phyloP scores from a whole-genome alignment of 371 early-diverging fungal species.

The Mortierella sp. region DNA sequence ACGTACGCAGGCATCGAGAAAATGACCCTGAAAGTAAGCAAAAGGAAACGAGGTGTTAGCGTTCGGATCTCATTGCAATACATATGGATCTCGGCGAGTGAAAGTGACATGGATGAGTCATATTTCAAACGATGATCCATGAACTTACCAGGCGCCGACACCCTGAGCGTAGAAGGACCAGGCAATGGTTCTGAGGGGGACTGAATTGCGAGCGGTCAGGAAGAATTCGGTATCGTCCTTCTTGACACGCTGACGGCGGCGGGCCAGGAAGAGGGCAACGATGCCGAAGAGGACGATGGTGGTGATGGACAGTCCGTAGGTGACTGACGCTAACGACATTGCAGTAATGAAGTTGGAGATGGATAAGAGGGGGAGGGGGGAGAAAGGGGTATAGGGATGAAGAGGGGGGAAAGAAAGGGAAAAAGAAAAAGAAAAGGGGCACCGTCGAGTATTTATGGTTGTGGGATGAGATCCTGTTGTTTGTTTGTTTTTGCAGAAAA shows the following conservation, averaged over 20 bases:
- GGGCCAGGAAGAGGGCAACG: slow-evolving; percentile 48
- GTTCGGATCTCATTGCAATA: background rate
- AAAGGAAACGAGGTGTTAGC: background rate
- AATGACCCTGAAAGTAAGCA: slow-evolving; percentile 29
- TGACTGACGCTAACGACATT: slow-evolving; percentile 48
- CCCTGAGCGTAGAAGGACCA: slow-evolving; percentile 51
- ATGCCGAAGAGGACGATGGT: slow-evolving; percentile 55
- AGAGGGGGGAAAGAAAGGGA: background rate
- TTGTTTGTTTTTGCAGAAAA: background rate
- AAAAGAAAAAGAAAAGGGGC: background rate
- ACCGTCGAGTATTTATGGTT: background rate
- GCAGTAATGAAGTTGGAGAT: slow-evolving; percentile 3
- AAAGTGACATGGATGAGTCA: background rate
- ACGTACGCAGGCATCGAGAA: slow-evolving; percentile 60
- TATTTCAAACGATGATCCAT: background rate
- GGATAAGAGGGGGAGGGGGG: background rate
- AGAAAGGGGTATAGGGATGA: background rate
- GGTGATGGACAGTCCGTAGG: slow-evolving; percentile 51
- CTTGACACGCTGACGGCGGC: slow-evolving; percentile 29
- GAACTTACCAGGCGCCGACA: slow-evolving; percentile 48
- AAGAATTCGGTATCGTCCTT: slow-evolving; percentile 64
- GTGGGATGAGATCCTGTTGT: background rate
- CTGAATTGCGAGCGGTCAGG: slow-evolving; percentile 59
- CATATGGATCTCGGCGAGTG: background rate
- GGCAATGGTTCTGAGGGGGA: slow-evolving; percentile 46